Evolutionary conservation across 169 alveolate genomes (phyloP).

Genomic region (Plasmodium chabaudi): DNA sequence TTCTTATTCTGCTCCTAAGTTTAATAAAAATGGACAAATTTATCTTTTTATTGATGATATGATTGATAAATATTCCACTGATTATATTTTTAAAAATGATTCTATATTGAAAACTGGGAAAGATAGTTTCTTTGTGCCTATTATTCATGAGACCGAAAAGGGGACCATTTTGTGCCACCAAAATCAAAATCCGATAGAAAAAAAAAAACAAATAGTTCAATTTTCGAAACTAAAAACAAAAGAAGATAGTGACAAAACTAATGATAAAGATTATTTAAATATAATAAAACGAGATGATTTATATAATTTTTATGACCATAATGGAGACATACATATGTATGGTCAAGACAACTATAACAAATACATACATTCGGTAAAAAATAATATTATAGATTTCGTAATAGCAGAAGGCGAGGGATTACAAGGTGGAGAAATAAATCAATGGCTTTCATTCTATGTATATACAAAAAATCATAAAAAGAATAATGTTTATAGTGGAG

Average conservation of each 20-base stretch:
- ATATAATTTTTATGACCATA: neutral
- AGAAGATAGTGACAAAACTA: too few species aligned
- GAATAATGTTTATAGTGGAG: constrained; percentile 40
- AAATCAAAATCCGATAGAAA: too few species aligned
- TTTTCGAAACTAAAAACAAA: too few species aligned
- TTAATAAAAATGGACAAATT: constrained; percentile 13
- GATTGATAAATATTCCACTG: neutral
- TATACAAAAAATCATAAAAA: constrained; percentile 66
- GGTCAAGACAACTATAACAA: neutral
- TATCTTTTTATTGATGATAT: constrained; percentile 47
- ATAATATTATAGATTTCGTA: constrained; percentile 37
- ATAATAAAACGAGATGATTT: neutral
- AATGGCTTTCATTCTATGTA: constrained; percentile 83
- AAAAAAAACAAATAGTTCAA: too few species aligned
- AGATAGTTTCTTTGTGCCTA: constrained; percentile 12
- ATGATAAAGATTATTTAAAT: neutral
- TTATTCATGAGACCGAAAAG: neutral
- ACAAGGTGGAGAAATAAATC: constrained; percentile 82
- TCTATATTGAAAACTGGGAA: neutral
- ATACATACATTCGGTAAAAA: neutral
- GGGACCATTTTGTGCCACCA: neutral
- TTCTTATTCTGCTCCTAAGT: constrained; percentile 51
- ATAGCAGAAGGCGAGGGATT: constrained; percentile 84
- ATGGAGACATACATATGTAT: neutral
- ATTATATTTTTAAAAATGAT: neutral